Conservation (phyloP, 305 asterid species). For the Coffea humblotiana region DNA sequence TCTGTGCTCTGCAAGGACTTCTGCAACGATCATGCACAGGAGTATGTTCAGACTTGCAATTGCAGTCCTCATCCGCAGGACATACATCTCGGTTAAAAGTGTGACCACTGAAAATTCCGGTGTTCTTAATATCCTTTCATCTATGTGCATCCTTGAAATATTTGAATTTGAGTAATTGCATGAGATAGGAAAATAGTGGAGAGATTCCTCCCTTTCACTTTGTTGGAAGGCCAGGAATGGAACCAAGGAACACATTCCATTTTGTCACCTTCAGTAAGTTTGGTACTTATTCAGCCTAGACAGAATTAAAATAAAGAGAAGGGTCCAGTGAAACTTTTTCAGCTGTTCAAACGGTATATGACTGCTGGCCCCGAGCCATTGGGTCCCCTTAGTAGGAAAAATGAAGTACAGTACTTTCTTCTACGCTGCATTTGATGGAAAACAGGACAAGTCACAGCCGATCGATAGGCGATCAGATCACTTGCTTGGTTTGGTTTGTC, state of each 20-base stretch:
- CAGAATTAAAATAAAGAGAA: conserved; percentile 41
- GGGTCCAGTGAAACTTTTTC: conserved; percentile 41
- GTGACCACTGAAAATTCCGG: neutral
- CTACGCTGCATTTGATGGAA: conserved; percentile 44
- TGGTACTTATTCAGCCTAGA: conserved; percentile 63
- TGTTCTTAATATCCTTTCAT: conserved; percentile 2
- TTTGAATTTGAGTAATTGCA: conserved; percentile 11
- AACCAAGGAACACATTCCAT: conserved; percentile 57
- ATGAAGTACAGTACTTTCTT: conserved; percentile 59
- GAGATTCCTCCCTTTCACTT: conserved; percentile 55
- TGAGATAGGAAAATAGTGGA: conserved; percentile 30
- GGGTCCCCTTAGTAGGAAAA: conserved; percentile 40
- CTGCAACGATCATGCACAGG: neutral
- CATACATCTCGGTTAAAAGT: neutral
- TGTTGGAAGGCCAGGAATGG: conserved; percentile 64
- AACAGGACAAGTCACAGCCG: conserved; percentile 35
- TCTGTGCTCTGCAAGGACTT: neutral
- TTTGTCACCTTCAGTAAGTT: conserved; percentile 63
- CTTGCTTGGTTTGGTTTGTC: conserved; percentile 31
- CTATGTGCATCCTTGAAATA: neutral
- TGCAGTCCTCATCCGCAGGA: neutral
- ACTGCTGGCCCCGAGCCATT: conserved; percentile 36
- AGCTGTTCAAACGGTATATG: conserved; percentile 46
- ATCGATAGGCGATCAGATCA: conserved; percentile 34
- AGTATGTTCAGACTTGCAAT: neutral